A percentile compares a stretch with the other conserved stretches of the same genome.
Evolutionary conservation across 108 stramenopile species (phyloP).

Genomic region (Nannochloropsis oceanica): DNA sequence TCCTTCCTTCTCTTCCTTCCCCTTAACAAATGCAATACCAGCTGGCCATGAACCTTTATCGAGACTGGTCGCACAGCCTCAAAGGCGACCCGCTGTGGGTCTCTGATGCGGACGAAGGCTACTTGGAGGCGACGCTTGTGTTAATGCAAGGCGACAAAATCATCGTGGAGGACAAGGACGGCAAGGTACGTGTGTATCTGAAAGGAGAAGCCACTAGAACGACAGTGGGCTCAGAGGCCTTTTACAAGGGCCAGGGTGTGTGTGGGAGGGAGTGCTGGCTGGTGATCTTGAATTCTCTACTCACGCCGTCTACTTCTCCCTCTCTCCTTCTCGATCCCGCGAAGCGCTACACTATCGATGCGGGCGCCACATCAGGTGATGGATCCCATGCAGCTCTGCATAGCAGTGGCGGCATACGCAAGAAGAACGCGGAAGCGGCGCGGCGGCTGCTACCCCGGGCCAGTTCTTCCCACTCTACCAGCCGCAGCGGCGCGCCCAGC

Average conservation of each 20-base stretch:
- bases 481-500: background rate
- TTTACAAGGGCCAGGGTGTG: background rate
- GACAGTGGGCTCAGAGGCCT: background rate
- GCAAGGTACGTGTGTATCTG: background rate
- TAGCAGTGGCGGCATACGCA: background rate
- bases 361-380: background rate
- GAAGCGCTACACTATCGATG: background rate
- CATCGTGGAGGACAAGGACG: background rate
- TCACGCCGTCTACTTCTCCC: background rate
- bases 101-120: background rate
- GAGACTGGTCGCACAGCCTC: background rate
- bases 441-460: constrained; percentile 2
- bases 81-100: background rate
- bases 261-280: too few species aligned
- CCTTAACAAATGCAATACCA: too few species aligned
- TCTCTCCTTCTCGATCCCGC: background rate
- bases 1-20: too few species aligned
- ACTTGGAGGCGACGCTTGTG: background rate
- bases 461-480: background rate
- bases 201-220: too few species aligned
- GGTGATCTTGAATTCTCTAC: background rate
- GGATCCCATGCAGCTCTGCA: background rate
- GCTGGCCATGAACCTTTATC: background rate
- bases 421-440: background rate
- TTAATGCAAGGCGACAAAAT: background rate